A percentile compares a stretch with the other conserved stretches of the same genome.
phyloP scores from a whole-genome alignment of 495 filamentous ascomycete species.

The Lophiostoma macrostomum region DNA sequence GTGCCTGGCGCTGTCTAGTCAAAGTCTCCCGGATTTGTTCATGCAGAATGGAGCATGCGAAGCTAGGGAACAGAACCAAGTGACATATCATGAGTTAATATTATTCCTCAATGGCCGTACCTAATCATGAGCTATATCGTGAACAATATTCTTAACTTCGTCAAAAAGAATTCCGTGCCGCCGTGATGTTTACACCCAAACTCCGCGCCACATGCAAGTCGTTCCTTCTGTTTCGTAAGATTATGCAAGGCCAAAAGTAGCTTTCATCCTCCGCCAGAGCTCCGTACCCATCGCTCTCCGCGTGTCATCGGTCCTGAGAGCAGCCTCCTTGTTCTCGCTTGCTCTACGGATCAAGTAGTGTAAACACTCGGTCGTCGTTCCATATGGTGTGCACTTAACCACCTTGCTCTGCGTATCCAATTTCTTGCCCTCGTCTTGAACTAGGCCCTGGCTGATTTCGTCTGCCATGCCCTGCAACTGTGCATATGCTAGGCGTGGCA shows the following conservation, averaged over 20 bases:
- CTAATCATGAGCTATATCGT: no score
- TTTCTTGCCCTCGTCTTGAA: conserved; percentile 46
- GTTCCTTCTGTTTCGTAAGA: no score
- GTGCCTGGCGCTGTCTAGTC: no score
- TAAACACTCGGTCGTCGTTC: conserved; percentile 86
- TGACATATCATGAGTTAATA: no score
- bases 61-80: no score
- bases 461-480: conserved; percentile 98
- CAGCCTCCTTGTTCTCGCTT: conserved; percentile 88
- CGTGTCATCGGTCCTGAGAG: conserved; percentile 70
- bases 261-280: conserved; percentile 17
- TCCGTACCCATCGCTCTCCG: conserved; percentile 60
- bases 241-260: conserved; percentile 8
- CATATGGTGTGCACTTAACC: conserved; percentile 93
- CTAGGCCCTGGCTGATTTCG: conserved; percentile 80
- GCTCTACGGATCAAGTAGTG: conserved; percentile 84
- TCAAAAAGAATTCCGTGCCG: no score
- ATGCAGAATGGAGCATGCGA: no score
- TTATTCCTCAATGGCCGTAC: no score
- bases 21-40: no score
- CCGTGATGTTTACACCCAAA: no score
- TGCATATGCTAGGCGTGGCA: conserved; percentile 63
- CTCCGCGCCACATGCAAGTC: no score
- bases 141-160: no score
- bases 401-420: conserved; percentile 47